Base-by-base conservation (phyloP, 2,329 filamentous ascomycete genomes). In the Arthrobotrys pseudoclavata region DNA sequence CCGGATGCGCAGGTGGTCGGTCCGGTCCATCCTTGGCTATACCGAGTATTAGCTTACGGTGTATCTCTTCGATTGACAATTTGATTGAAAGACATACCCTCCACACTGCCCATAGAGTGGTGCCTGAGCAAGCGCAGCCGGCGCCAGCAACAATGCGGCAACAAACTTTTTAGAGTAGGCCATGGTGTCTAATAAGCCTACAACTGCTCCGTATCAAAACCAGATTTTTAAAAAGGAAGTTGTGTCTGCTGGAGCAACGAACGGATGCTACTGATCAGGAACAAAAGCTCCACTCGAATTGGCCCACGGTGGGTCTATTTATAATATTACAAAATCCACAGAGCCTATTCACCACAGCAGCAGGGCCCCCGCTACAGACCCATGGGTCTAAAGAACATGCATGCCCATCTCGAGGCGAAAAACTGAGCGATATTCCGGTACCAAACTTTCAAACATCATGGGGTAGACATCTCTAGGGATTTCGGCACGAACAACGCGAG, bases 41-140 rank as follows among this genome's bases (percentile, higher is more conserved):
- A 6, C 24, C 13, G 37, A 12, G 7, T 37, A 20, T 75, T 55
- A 75, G 63, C 12, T 3, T 9, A 13, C 10, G 7, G 6, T 13
- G 2, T 24, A 24, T 53, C n/a, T 13, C 34, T 1, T 26, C 10
- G 7, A 22, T 24, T 9, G 4, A 24, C 26, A 20, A 7, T 31
- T 3, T 12, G n/a, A 55, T 64, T 18, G 20, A n/a, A 40, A 18
- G 34, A n/a, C 34, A 40, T 69, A 75, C 70, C 70, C 70, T 75
- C 70, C 70, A 31, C 70, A 75, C 34, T 75, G 70, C 31, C 70
- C 70, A 40, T 75, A 75, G n/a, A 75, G 52, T 24, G 70, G 70
- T 9, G 70, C 18, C 24, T 74, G 70, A 20, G 70, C 70, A 20
- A 68, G 24, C 7, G 63, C 55, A 18, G 52, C 47, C 6, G 62